Evolutionary conservation across 768 basidiomycete genomes (phyloP), one percentile per base, ranked within the genome.

Genomic region (Naganishia vaughanmartiniae): DNA sequence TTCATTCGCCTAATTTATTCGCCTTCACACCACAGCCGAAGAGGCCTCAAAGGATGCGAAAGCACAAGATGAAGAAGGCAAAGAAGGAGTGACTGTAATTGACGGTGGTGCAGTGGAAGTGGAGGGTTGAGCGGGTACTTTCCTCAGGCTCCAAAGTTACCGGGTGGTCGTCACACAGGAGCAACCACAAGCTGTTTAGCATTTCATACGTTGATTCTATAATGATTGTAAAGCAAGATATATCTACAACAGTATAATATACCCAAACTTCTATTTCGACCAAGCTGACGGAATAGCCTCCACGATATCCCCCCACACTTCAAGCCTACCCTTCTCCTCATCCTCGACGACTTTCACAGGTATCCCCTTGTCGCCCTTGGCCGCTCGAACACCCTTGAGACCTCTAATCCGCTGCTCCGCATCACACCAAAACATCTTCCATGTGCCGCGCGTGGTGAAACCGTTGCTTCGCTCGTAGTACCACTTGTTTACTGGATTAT

Each of bases 401-500:
- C 73, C 76, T 80, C 86, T 88, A 31, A 94, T 82, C 65, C 89
- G 85, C 82, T 89, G 91, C 83, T 98, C 95, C 0, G 89, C 92
- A 83, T 99, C 96, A 81, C 94, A 96, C 96, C 96, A 99, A 81
- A 99, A 99, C 75, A 99, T 81, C 54, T 92, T 88, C 92, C 95
- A 99, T 30, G 87, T 84, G 42, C 75, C 57, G 71, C 76, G 84
- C 89, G 86, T 73, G 46, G 93, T 72, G 82, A 97, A 94, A 24
- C 96, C 96, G 24, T 89, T 90, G 78, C 90, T 91, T 39, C 96
- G 88, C 77, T 99, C 96, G 74, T 92, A 97, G 83, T 99, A 99
- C 96, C 96, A 99, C 82, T 93, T 95, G 83, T 99, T 99, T 69
- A 98, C 88, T 0, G 93, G 94, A 81, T 99, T 99, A 82, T 96